Conservation (phyloP, 2,329 filamentous ascomycete genomes). For the Alternaria gansuensis region DNA sequence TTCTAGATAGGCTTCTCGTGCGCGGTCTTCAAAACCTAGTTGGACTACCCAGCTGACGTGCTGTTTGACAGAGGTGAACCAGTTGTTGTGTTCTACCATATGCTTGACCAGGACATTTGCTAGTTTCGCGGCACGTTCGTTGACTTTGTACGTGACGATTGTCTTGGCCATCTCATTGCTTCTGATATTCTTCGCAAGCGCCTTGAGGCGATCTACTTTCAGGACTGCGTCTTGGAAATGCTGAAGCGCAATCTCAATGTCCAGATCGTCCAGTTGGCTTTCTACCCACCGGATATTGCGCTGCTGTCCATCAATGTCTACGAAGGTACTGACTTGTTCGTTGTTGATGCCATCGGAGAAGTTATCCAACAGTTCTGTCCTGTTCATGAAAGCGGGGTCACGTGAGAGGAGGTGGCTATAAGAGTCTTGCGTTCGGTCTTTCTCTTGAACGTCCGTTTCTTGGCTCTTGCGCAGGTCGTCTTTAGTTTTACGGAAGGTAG, state of each 20-base stretch:
- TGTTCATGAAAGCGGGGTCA: constrained; percentile 78
- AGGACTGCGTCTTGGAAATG: constrained; percentile 84
- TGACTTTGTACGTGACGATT: constrained; percentile 89
- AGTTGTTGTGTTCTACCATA: constrained; percentile 78
- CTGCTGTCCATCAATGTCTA: constrained; percentile 96
- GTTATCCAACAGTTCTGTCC: constrained; percentile 80
- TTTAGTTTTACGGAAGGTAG: constrained; percentile 90
- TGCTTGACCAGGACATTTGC: constrained; percentile 79
- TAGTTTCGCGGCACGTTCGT: constrained; percentile 81
- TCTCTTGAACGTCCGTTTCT: constrained; percentile 86
- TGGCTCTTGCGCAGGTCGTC: constrained; percentile 88
- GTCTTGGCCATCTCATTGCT: constrained; percentile 88
- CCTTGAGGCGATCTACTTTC: constrained; percentile 84
- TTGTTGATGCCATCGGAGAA: constrained; percentile 73
- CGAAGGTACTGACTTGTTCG: constrained; percentile 76
- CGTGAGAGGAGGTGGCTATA: constrained; percentile 86
- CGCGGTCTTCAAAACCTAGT: constrained; percentile 88
- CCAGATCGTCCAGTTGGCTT: constrained; percentile 91
- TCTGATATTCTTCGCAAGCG: constrained; percentile 79
- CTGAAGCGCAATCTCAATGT: constrained; percentile 94
- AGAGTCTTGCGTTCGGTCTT: constrained; percentile 82
- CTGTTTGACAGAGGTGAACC: constrained; percentile 77
- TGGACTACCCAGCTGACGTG: constrained; percentile 86
- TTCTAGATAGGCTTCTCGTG: constrained; percentile 84
- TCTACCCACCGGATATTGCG: constrained; percentile 97